Base-by-base conservation (phyloP, 1,284 basidiomycete species). In the Puccinia hordei region DNA sequence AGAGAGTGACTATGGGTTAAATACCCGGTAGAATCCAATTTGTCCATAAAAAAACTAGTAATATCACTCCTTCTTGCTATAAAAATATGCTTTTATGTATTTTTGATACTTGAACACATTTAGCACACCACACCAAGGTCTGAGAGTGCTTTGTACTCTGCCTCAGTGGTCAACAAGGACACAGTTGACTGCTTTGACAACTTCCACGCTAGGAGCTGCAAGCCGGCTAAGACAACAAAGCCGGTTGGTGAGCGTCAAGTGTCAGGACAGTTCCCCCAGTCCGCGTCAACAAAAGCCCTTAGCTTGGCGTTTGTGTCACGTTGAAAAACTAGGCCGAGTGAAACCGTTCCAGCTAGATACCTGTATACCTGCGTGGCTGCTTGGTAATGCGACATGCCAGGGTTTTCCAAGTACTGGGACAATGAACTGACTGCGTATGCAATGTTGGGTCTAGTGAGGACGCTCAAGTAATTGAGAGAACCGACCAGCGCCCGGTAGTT, bases 121-220 rank as follows among this genome's bases (percentile, higher is more conserved):
- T n/a, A n/a, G n/a, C n/a, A n/a, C n/a, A n/a, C n/a, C n/a, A n/a
- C n/a, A n/a, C n/a, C n/a, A n/a, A 86, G 89, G 86, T 90, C 90
- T 88, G 83, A 82, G 38, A 85, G 82, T 1, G 87, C 86, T 24
- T 88, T 84, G 80, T 87, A 88, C 81, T 89, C 87, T 0, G 88
- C 85, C 22, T 74, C 73, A 0, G 63, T 69, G 8, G 77, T 80
- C 41, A 63, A 82, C 17, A 69, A 38, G n/a, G 72, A 24, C 5
- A 82, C 77, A 0, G 65, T 44, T 0, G 63, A n/a, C 49, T 82
- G 82, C 24, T 73, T 55, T 6, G 71, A 12, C 17, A 77, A 44
- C 13, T 61, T 59, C 51, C 77, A 76, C 0, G 59, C 33, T 17
- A 82, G 59, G 9, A 71, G 63, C 0, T 65, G 51, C 1, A 63